A percentile compares a stretch with the other conserved stretches of the same genome.
Conservation (phyloP, 2,329 filamentous ascomycete genomes). For the Aureobasidium sp. region DNA sequence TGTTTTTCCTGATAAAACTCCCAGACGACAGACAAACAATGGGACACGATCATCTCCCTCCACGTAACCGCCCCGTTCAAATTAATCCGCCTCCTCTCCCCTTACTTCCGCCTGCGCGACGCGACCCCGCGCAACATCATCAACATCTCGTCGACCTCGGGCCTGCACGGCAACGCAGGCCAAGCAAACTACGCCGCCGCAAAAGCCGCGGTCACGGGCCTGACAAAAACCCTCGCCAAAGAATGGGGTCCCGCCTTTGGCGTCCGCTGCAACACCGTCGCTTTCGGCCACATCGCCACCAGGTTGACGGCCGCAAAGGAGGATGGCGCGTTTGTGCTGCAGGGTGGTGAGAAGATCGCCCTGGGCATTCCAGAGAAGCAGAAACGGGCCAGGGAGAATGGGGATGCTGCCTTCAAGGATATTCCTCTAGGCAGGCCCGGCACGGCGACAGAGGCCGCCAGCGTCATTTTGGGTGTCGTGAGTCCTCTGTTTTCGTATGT, state of each 20-base stretch:
- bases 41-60: constrained; percentile 77
- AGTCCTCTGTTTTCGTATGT: constrained; percentile 82
- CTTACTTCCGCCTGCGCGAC: constrained; percentile 83
- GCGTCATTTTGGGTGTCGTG: constrained; percentile 67
- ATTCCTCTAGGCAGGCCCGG: constrained; percentile 74
- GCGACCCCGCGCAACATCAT: constrained; percentile 70
- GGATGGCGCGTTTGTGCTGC: constrained; percentile 69
- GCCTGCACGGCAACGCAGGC: constrained; percentile 81
- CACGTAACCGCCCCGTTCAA: constrained; percentile 83
- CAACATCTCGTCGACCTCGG: constrained; percentile 77
- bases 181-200: constrained; percentile 83
- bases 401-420: constrained; percentile 46
- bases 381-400: constrained; percentile 36
- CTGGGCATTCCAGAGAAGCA: constrained; percentile 65
- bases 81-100: constrained; percentile 69
- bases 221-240: constrained; percentile 86
- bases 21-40: constrained; percentile 79
- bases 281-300: constrained; percentile 76
- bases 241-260: constrained; percentile 82
- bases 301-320: constrained; percentile 79
- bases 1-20: not conserved
- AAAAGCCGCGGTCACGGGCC: constrained; percentile 74
- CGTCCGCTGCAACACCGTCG: constrained; percentile 74
- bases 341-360: constrained; percentile 67
- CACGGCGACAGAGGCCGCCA: constrained; percentile 72